Evolutionary conservation across 805 yeast genomes (phyloP).

Genomic region (Candida montana): DNA sequence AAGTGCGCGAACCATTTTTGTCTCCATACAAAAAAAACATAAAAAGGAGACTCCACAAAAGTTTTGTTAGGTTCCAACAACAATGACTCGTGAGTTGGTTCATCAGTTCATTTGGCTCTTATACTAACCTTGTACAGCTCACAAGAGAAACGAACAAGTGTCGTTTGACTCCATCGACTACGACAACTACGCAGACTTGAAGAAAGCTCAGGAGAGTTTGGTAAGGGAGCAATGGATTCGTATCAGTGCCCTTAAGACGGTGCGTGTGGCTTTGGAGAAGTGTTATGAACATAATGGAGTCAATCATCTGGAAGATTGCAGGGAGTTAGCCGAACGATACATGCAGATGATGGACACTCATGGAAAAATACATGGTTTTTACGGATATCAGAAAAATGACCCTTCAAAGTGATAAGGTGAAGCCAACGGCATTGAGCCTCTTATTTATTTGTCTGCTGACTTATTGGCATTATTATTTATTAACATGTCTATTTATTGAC

Average conservation of each 20-base stretch:
- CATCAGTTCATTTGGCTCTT: too few relatives aligned
- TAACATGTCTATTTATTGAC: slow-evolving; percentile 1
- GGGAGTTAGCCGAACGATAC: slow-evolving; percentile 70
- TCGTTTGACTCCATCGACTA: slow-evolving; percentile 83
- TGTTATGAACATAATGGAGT: slow-evolving; percentile 60
- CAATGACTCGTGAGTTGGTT: neutral
- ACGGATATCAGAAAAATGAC: slow-evolving; percentile 87
- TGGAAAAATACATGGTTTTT: slow-evolving; percentile 63
- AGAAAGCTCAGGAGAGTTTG: slow-evolving; percentile 71
- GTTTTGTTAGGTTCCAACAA: too few relatives aligned
- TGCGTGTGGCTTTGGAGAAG: slow-evolving; percentile 69
- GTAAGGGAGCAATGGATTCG: slow-evolving; percentile 77
- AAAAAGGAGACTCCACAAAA: too few relatives aligned
- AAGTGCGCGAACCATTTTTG: too few relatives aligned
- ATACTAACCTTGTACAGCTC: too few relatives aligned
- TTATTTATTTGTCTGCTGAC: slow-evolving; percentile 2
- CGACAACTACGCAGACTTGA: slow-evolving; percentile 54
- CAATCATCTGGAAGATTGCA: slow-evolving; percentile 74
- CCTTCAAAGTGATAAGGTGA: slow-evolving; percentile 53
- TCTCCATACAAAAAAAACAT: too few relatives aligned
- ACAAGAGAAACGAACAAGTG: slow-evolving; percentile 60
- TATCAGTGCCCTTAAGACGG: slow-evolving; percentile 57
- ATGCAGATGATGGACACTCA: slow-evolving; percentile 64
- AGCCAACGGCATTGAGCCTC: too few relatives aligned
- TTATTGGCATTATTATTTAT: slow-evolving; percentile 4